These are phyloP conservation scores for Trametes elegans DNA, from an alignment of 768 basidiomycete species.

Conservation along the genomic window DNA sequence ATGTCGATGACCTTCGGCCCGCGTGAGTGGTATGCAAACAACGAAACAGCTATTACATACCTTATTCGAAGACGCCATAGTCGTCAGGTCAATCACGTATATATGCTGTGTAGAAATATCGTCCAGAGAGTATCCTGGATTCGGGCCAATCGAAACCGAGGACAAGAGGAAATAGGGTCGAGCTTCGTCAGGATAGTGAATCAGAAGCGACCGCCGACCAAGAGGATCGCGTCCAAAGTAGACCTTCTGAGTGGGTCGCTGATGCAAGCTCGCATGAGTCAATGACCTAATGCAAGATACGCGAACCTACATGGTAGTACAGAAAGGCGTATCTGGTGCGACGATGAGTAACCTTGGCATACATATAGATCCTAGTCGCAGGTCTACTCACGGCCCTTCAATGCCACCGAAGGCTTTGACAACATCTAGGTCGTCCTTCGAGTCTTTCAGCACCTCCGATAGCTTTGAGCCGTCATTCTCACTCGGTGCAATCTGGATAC, in stretches of 20 bases:
- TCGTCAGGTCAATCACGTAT: constrained; percentile 48
- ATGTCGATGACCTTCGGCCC: background rate
- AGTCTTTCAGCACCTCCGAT: constrained; percentile 32
- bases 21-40: no score
- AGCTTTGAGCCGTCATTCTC: constrained; percentile 76
- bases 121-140: constrained; percentile 48
- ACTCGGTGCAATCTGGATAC: constrained; percentile 45
- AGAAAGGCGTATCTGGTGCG: constrained; percentile 70
- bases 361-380: background rate
- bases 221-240: constrained; percentile 83
- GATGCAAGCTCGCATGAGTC: background rate
- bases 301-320: constrained; percentile 62
- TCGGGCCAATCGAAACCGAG: constrained; percentile 58
- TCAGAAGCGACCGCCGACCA: constrained; percentile 80
- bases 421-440: constrained; percentile 40
- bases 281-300: background rate
- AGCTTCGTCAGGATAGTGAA: constrained; percentile 52
- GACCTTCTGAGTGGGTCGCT: constrained; percentile 46
- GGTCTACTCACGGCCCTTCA: constrained; percentile 77
- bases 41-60: constrained; percentile 20
- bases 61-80: constrained; percentile 22
- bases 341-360: background rate
- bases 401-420: constrained; percentile 51
- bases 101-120: constrained; percentile 62
- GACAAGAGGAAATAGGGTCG: constrained; percentile 59